Conservation (phyloP, 768 basidiomycete genomes). For the Mycena chlorophos region DNA sequence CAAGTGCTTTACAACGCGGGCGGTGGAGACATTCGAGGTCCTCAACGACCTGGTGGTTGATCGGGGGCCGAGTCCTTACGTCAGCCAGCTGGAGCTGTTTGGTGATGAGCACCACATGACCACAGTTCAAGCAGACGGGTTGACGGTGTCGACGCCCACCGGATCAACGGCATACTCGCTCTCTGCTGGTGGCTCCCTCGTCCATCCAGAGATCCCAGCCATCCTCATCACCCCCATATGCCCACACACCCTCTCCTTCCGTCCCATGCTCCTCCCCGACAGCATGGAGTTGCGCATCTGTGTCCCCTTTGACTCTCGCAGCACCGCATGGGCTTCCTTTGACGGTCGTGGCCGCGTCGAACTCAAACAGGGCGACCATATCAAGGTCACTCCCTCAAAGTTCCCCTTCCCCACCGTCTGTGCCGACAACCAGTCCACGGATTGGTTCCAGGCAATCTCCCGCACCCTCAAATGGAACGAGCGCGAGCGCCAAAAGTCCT, state of each 20-base stretch:
- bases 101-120: slow-evolving; percentile 99
- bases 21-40: slow-evolving; percentile 94
- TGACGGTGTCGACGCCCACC: slow-evolving; percentile 94
- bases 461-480: slow-evolving; percentile 99
- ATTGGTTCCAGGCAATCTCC: slow-evolving; percentile 98
- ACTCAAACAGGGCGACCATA: slow-evolving; percentile 97
- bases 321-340: slow-evolving; percentile 98
- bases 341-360: slow-evolving; percentile 97
- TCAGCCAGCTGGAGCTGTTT: slow-evolving; percentile 92
- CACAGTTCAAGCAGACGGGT: slow-evolving; percentile 96
- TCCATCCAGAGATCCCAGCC: slow-evolving; percentile 96
- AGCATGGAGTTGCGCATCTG: slow-evolving; percentile 98
- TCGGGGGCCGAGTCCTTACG: slow-evolving; percentile 96
- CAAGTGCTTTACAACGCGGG: slow-evolving; percentile 94
- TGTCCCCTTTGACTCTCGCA: slow-evolving; percentile 97
- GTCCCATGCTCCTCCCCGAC: slow-evolving; percentile 97
- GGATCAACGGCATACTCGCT: slow-evolving; percentile 99
- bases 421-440: slow-evolving; percentile 94
- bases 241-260: slow-evolving; percentile 96
- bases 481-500: slow-evolving; percentile 96
- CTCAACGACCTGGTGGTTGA: slow-evolving; percentile 98
- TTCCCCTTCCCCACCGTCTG: slow-evolving; percentile 99
- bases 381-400: slow-evolving; percentile 95
- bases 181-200: slow-evolving; percentile 96
- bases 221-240: slow-evolving; percentile 96